A percentile compares a stretch with the other conserved stretches of the same genome.
Evolutionary conservation across 1,284 basidiomycete genomes (phyloP).

Genomic region (Cryptococcus maquisensis): DNA sequence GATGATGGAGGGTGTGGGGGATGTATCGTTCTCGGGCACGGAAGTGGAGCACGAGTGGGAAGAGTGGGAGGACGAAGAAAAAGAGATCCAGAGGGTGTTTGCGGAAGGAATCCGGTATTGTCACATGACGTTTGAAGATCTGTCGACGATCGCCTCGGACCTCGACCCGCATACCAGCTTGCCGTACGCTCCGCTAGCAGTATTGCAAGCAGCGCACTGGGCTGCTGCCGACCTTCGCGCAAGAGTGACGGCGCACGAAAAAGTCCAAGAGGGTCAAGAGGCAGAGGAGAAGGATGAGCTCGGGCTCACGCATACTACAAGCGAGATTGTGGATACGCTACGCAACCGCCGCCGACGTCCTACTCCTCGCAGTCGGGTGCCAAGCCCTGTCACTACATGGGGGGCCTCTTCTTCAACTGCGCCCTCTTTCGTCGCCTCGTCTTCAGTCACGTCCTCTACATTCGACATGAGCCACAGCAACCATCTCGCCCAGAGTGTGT

Average conservation of each 20-base stretch:
- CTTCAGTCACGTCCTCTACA: not conserved
- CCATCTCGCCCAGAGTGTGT: conserved; percentile 41
- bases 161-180: conserved; percentile 64
- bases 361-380: conserved; percentile 15
- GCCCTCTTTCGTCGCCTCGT: conserved; percentile 12
- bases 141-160: conserved; percentile 67
- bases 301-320: conserved; percentile 35
- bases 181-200: conserved; percentile 63
- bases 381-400: conserved; percentile 9
- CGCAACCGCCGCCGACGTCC: conserved; percentile 17
- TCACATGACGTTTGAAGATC: conserved; percentile 77
- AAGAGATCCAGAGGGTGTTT: conserved; percentile 64
- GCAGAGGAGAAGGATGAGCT: conserved; percentile 30
- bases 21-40: conserved; percentile 8
- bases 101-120: conserved; percentile 75
- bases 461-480: not conserved
- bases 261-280: not conserved
- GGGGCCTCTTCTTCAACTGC: not conserved
- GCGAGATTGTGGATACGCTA: conserved; percentile 22
- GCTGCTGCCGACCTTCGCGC: conserved; percentile 40
- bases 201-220: conserved; percentile 76
- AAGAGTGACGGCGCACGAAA: conserved; percentile 26
- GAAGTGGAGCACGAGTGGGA: conserved; percentile 23
- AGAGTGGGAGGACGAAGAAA: conserved; percentile 45
- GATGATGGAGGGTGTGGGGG: conserved; percentile 21